Percentiles rank a stretch among this genome's conserved stretches.
Conservation (phyloP, 768 basidiomycete genomes). For the Stropharia rugosoannulata region DNA sequence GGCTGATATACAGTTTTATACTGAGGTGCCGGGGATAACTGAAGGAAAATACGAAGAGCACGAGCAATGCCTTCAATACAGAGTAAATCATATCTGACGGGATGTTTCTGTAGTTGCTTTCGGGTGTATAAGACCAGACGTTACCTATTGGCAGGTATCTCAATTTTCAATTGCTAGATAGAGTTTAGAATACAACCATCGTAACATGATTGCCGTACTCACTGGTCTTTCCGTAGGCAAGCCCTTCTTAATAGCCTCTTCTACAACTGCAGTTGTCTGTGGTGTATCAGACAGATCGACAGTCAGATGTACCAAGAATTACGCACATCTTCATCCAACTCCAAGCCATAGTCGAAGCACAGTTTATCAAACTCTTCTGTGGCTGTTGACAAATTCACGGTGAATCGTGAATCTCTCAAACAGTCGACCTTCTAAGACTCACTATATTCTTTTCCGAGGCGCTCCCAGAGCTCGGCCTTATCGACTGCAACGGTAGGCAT, state of each 20-base stretch:
- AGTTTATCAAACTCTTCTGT: constrained; percentile 93
- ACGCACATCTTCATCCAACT: constrained; percentile 96
- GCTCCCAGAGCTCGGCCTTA: constrained; percentile 90
- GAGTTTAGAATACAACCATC: constrained; percentile 2
- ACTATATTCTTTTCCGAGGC: constrained; percentile 86
- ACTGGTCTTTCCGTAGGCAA: constrained; percentile 85
- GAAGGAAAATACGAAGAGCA: constrained; percentile 80
- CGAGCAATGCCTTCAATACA: constrained; percentile 96
- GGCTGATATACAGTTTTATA: constrained; percentile 76
- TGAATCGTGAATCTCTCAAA: not conserved
- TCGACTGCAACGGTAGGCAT: constrained; percentile 98
- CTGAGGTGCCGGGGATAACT: constrained; percentile 59
- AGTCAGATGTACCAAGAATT: not conserved
- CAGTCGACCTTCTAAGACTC: constrained; percentile 17
- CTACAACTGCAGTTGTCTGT: constrained; percentile 88
- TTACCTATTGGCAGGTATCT: constrained; percentile 96
- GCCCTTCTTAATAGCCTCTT: constrained; percentile 79
- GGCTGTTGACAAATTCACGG: constrained; percentile 46
- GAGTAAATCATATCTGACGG: constrained; percentile 87
- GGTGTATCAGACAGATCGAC: not conserved
- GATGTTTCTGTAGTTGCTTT: constrained; percentile 8
- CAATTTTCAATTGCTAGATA: constrained; percentile 92
- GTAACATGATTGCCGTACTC: constrained; percentile 19
- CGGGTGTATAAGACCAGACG: constrained; percentile 3
- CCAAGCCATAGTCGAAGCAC: constrained; percentile 96